A percentile compares a stretch with the other conserved stretches of the same genome.
phyloP scores from a whole-genome alignment of 2,329 filamentous ascomycete genomes.

The Metarhizium anisopliae region DNA sequence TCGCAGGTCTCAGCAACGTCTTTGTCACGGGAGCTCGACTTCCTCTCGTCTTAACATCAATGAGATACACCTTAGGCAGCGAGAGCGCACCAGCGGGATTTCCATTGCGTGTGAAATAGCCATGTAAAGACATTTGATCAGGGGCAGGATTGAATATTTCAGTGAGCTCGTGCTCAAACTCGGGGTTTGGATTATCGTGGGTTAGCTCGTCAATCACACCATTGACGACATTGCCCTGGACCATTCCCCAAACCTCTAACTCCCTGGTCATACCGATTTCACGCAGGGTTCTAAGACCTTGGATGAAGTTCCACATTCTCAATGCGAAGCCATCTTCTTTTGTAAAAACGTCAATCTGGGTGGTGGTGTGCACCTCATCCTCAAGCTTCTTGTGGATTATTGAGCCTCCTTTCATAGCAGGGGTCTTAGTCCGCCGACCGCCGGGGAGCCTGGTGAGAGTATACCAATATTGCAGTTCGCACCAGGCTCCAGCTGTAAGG shows the following conservation, averaged over 20 bases:
- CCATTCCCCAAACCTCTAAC: conserved; percentile 73
- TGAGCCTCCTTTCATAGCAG: conserved; percentile 76
- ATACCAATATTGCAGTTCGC: conserved; percentile 90
- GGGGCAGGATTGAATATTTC: conserved; percentile 17
- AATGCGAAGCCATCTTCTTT: conserved; percentile 79
- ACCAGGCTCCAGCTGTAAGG: conserved; percentile 84
- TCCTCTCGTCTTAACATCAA: conserved; percentile 79
- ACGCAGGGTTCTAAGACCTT: conserved; percentile 67
- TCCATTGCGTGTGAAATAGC: conserved; percentile 27
- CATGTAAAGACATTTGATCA: conserved; percentile 29
- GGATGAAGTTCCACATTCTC: conserved; percentile 82
- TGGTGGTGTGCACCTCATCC: conserved; percentile 71
- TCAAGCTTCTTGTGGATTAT: conserved; percentile 77
- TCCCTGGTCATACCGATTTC: conserved; percentile 66
- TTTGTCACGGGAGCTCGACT: conserved; percentile 55
- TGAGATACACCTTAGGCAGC: conserved; percentile 53
- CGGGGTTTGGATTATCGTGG: conserved; percentile 64
- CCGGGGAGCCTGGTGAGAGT: conserved; percentile 62
- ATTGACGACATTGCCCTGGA: conserved; percentile 76
- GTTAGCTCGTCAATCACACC: conserved; percentile 85
- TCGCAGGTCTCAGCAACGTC: conserved; percentile 64
- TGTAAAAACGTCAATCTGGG: conserved; percentile 61
- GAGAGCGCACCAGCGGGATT: conserved; percentile 1
- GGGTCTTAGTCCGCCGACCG: conserved; percentile 66
- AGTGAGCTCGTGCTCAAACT: conserved; percentile 53